Conservation (phyloP, 1,284 basidiomycete genomes). For the Cryptococcus maquisensis region DNA sequence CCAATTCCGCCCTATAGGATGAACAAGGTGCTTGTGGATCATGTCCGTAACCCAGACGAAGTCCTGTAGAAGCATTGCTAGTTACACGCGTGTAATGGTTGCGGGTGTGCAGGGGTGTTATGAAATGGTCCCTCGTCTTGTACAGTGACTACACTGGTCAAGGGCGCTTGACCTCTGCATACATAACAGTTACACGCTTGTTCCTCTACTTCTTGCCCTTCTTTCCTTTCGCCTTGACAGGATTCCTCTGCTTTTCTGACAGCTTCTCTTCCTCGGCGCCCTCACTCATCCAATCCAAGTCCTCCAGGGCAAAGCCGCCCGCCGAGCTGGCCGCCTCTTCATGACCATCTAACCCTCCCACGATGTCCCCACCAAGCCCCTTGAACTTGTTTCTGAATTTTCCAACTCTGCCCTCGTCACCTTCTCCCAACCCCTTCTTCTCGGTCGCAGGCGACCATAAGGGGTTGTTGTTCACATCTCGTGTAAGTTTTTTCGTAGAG, state of each 20-base stretch:
- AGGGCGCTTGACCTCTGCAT: neutral
- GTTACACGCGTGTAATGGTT: slow-evolving; percentile 1
- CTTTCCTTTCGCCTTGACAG: slow-evolving; percentile 30
- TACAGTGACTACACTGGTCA: neutral
- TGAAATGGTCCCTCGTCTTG: neutral
- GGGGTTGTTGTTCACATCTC: slow-evolving; percentile 80
- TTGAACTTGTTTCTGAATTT: slow-evolving; percentile 74
- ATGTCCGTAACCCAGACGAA: slow-evolving; percentile 40
- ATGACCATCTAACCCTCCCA: neutral
- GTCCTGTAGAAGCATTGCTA: slow-evolving; percentile 14
- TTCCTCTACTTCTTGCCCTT: slow-evolving; percentile 26
- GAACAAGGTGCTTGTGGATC: slow-evolving; percentile 45
- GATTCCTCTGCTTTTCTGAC: slow-evolving; percentile 28
- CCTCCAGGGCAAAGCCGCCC: slow-evolving; percentile 27
- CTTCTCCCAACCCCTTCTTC: slow-evolving; percentile 56
- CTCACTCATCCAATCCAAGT: slow-evolving; percentile 48
- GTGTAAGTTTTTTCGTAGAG: slow-evolving; percentile 62
- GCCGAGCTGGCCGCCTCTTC: slow-evolving; percentile 7
- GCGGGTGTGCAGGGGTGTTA: neutral
- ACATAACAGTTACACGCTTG: neutral
- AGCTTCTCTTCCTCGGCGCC: slow-evolving; percentile 46
- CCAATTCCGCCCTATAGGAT: slow-evolving; percentile 26
- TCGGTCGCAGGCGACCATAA: slow-evolving; percentile 60
- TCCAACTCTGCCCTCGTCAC: slow-evolving; percentile 69
- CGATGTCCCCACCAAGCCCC: slow-evolving; percentile 24